These are phyloP conservation scores for Phaffomyces antillensis DNA, from an alignment of 805 yeast genomes.

Conservation along the genomic window DNA sequence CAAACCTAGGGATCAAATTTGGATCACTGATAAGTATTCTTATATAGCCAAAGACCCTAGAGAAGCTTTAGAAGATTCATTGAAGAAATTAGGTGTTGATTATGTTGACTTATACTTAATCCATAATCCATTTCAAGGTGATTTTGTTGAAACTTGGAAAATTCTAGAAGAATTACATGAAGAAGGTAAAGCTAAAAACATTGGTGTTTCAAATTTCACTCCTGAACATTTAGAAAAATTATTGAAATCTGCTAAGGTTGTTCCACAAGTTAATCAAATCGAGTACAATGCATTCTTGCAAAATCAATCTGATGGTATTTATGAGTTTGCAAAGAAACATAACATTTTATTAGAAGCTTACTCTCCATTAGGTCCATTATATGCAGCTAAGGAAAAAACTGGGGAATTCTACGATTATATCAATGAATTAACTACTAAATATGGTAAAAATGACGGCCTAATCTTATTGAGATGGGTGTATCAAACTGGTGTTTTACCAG, in stretches of 20 bases:
- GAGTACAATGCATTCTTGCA: constrained; percentile 62
- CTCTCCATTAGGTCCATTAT: constrained; percentile 59
- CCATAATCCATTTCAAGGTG: constrained; percentile 39
- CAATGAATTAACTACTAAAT: constrained; percentile 44
- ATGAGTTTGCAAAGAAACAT: constrained; percentile 42
- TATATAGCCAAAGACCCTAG: constrained; percentile 30
- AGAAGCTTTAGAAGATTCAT: constrained; percentile 31
- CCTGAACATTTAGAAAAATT: constrained; percentile 38
- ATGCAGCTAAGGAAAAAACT: constrained; percentile 37
- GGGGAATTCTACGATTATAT: constrained; percentile 33
- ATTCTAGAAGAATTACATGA: constrained; percentile 40
- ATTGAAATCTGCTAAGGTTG: constrained; percentile 29
- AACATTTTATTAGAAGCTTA: constrained; percentile 56
- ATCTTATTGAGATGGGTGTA: constrained; percentile 65
- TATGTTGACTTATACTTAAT: constrained; percentile 47
- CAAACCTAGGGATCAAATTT: constrained; percentile 42
- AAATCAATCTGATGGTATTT: constrained; percentile 56
- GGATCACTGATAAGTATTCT: constrained; percentile 48
- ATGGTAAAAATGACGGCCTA: constrained; percentile 53
- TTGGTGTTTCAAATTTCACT: constrained; percentile 57
- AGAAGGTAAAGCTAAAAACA: constrained; percentile 46
- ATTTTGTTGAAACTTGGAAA: constrained; percentile 45
- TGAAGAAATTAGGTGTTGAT: constrained; percentile 33
- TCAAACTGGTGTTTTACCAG: constrained; percentile 57
- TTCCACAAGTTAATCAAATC: constrained; percentile 56